These are phyloP conservation scores for Elasticomyces elasticus DNA, from an alignment of 495 filamentous ascomycete genomes.

Conservation along the genomic window DNA sequence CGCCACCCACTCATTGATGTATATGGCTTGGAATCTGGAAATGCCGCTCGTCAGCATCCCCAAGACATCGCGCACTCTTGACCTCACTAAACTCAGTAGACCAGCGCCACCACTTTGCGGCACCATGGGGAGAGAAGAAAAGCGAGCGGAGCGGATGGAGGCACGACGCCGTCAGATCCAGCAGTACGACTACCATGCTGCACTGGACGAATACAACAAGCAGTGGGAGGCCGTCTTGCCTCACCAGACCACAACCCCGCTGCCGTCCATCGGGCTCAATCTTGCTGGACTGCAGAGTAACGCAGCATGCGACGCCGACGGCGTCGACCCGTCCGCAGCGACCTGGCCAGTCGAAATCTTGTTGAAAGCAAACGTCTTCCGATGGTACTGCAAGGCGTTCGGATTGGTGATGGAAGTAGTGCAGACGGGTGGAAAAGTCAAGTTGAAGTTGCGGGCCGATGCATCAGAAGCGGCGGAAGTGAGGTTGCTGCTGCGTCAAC, in stretches of 20 bases:
- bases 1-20: no score
- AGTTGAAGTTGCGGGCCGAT: background rate
- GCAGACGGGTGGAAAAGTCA: background rate
- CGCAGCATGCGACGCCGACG: background rate
- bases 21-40: no score
- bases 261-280: background rate
- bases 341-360: background rate
- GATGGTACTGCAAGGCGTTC: background rate
- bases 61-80: no score
- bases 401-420: background rate
- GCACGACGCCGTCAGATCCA: no score
- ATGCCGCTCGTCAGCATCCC: no score
- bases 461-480: background rate
- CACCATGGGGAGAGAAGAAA: no score
- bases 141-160: no score
- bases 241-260: background rate
- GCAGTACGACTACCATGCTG: background rate
- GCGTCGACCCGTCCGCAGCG: background rate
- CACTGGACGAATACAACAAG: background rate
- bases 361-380: background rate
- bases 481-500: background rate
- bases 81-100: no score
- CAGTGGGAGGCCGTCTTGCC: background rate
- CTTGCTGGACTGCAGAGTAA: background rate
- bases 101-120: no score